Conservation (phyloP, 2,329 filamentous ascomycete genomes). For the Zasmidium citrigriseum region DNA sequence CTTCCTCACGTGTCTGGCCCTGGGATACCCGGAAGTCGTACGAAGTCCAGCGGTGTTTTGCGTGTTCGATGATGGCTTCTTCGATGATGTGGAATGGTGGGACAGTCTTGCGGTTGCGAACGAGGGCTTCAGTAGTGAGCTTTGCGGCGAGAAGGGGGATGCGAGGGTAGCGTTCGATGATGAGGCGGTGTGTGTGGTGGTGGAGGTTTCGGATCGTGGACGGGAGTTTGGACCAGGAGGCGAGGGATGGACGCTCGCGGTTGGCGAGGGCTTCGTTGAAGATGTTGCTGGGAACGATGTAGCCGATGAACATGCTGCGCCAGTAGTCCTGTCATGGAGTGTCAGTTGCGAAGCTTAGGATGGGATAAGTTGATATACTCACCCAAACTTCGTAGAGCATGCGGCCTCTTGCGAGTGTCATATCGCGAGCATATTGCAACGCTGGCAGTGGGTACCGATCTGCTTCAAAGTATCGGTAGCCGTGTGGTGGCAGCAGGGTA, state of each 20-base stretch:
- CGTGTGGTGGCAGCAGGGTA: not conserved
- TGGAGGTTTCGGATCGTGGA: not conserved
- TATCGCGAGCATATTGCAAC: constrained; percentile 15
- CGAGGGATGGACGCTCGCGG: not conserved
- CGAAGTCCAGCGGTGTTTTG: constrained; percentile 14
- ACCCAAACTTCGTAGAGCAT: constrained; percentile 20
- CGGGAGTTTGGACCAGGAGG: constrained; percentile 5
- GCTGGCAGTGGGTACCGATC: not conserved
- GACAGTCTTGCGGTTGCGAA: not conserved
- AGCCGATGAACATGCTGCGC: constrained; percentile 9
- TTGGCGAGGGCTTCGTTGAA: constrained; percentile 7
- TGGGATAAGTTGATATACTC: not conserved
- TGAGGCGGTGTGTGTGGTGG: constrained; percentile 2
- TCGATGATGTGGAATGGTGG: constrained; percentile 10
- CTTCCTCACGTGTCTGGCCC: constrained; percentile 3
- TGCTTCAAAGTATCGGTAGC: not conserved
- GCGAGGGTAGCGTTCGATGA: constrained; percentile 16
- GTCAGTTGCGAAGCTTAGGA: not conserved
- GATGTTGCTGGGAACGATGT: constrained; percentile 11
- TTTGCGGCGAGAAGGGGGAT: constrained; percentile 11
- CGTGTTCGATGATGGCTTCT: constrained; percentile 14
- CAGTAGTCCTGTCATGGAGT: constrained; percentile 4
- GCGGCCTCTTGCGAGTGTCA: constrained; percentile 16
- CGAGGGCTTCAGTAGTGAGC: constrained; percentile 8
- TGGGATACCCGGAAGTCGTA: constrained; percentile 10